A percentile compares a stretch with the other conserved stretches of the same genome.
These are phyloP conservation scores for Calonectria multiphialidica DNA, from an alignment of 2,329 filamentous ascomycete genomes.

Conservation along the genomic window DNA sequence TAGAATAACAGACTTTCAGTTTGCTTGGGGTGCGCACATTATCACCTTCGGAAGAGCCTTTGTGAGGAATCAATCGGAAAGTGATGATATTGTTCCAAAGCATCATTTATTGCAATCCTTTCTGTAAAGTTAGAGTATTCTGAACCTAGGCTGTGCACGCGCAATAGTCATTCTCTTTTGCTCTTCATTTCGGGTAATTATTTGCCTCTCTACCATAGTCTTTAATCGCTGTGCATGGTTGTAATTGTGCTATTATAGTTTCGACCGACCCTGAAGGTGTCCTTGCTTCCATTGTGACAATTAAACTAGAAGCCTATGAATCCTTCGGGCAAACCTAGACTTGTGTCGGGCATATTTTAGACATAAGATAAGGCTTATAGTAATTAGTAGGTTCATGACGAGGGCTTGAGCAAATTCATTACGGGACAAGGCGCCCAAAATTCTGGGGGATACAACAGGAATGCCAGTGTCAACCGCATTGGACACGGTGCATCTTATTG, in stretches of 20 bases:
- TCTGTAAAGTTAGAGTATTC: no score
- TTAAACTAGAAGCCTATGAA: background rate
- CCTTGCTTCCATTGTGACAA: background rate
- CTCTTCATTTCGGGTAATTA: no score
- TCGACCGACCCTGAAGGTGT: no score
- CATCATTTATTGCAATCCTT: no score
- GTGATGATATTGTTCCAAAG: no score
- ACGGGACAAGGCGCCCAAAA: background rate
- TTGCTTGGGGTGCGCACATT: background rate
- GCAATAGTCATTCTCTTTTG: no score
- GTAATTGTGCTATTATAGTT: no score
- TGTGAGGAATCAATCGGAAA: background rate
- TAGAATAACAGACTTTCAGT: background rate
- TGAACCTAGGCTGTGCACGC: no score
- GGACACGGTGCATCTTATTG: background rate
- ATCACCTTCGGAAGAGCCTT: background rate
- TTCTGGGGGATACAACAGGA: background rate
- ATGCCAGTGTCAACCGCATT: background rate
- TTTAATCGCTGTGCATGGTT: no score
- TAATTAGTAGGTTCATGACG: background rate
- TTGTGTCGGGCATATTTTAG: background rate
- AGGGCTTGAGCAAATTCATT: background rate
- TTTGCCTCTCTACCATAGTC: no score
- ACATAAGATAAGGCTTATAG: background rate
- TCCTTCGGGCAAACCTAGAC: background rate